Conservation (phyloP, 257 asterid genomes). For the Solanum okadae region DNA sequence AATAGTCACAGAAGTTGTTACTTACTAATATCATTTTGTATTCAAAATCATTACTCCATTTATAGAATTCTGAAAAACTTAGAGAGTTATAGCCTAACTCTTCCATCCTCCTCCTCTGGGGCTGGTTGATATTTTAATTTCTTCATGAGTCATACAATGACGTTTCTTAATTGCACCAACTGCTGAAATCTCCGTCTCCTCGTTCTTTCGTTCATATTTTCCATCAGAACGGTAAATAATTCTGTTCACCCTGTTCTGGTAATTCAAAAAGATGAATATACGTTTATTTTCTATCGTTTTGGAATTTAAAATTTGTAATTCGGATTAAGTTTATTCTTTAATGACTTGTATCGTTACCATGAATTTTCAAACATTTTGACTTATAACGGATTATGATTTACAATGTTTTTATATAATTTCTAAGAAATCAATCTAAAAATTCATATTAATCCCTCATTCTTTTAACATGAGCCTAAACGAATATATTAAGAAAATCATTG, state of each 20-base stretch:
- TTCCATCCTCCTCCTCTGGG: background rate
- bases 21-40: background rate
- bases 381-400: background rate
- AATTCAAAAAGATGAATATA: background rate
- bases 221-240: background rate
- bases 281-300: background rate
- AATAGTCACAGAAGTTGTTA: background rate
- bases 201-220: background rate
- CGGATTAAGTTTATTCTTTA: background rate
- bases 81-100: slow-evolving; percentile 11
- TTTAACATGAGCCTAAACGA: no score
- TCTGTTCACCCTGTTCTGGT: background rate
- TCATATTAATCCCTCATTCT: background rate
- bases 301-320: background rate
- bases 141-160: background rate
- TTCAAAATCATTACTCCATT: background rate
- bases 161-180: background rate
- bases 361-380: background rate
- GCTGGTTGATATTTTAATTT: background rate
- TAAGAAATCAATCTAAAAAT: background rate
- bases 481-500: background rate
- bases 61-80: background rate
- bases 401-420: background rate
- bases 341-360: background rate
- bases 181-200: background rate